A percentile compares a stretch with the other conserved stretches of the same genome.
These are phyloP conservation scores for Penicillium antarcticum DNA, from an alignment of 495 filamentous ascomycete species.

Conservation along the genomic window DNA sequence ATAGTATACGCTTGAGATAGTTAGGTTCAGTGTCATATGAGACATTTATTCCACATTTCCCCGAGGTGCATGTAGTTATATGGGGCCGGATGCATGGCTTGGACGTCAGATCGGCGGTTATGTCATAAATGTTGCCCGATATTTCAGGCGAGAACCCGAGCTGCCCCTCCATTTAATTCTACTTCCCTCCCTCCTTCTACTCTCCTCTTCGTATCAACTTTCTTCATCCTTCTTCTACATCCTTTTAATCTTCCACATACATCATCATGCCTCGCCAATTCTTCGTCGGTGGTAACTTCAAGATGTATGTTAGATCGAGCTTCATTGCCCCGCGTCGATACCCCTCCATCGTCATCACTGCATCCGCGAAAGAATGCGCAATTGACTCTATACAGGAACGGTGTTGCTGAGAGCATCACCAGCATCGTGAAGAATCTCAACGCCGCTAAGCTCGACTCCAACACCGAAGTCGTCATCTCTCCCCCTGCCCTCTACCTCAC, in stretches of 20 bases:
- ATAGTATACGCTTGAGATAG: too few species aligned
- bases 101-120: constrained; percentile 3
- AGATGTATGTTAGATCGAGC: constrained; percentile 63
- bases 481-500: constrained; percentile 89
- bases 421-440: constrained; percentile 86
- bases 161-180: constrained; percentile 11
- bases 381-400: constrained; percentile 66
- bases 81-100: too few species aligned
- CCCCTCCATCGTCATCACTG: constrained; percentile 15
- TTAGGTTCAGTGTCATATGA: too few species aligned
- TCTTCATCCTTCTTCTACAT: constrained; percentile 4
- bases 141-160: neutral
- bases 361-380: constrained; percentile 1
- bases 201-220: constrained; percentile 9
- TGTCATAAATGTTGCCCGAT: constrained; percentile 12
- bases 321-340: constrained; percentile 16
- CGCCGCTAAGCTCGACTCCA: constrained; percentile 54
- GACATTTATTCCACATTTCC: too few species aligned
- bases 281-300: constrained; percentile 99
- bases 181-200: constrained; percentile 6
- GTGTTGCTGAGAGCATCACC: constrained; percentile 79
- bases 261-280: constrained; percentile 86
- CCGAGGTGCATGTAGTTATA: too few species aligned
- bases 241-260: constrained; percentile 1
- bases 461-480: constrained; percentile 82